Percentiles rank a stretch among this genome's conserved stretches.
These are phyloP conservation scores for Hypoxylon sp. DNA, from an alignment of 2,329 filamentous ascomycete genomes.

Conservation along the genomic window DNA sequence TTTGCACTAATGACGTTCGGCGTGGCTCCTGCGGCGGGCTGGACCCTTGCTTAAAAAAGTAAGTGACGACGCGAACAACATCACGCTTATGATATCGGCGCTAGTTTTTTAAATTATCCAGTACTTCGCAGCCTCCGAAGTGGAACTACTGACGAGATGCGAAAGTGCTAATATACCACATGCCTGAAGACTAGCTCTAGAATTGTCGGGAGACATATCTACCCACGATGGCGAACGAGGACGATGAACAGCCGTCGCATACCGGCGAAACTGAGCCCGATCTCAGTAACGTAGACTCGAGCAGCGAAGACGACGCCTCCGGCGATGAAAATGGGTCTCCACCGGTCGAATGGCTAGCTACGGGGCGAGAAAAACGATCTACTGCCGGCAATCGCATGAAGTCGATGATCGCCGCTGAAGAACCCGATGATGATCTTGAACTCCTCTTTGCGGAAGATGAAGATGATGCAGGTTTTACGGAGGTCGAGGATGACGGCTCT, in stretches of 20 bases:
- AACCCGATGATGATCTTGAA: slow-evolving; percentile 77
- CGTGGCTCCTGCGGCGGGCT: not conserved
- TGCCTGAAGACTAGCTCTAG: not conserved
- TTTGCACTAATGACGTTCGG: slow-evolving; percentile 29
- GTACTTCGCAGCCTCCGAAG: not conserved
- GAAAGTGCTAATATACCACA: not conserved
- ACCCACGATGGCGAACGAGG: slow-evolving; percentile 59
- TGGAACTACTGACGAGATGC: slow-evolving; percentile 6
- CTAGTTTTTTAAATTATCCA: not conserved
- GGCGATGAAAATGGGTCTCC: slow-evolving; percentile 50
- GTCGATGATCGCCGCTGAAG: slow-evolving; percentile 81
- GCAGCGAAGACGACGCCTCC: slow-evolving; percentile 57
- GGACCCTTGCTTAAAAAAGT: slow-evolving; percentile 32
- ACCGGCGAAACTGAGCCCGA: slow-evolving; percentile 47
- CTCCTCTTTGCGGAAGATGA: slow-evolving; percentile 82
- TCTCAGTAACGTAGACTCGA: slow-evolving; percentile 55
- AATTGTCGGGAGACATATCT: slow-evolving; percentile 49
- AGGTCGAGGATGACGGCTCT: slow-evolving; percentile 75
- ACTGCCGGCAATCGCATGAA: slow-evolving; percentile 90
- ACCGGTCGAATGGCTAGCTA: slow-evolving; percentile 77
- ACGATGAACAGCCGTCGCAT: slow-evolving; percentile 61
- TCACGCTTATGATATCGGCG: not conserved
- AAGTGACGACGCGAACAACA: slow-evolving; percentile 23
- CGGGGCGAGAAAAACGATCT: slow-evolving; percentile 79
- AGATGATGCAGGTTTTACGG: slow-evolving; percentile 77